Base-by-base conservation (phyloP, 2,329 filamentous ascomycete species). In the Nothomitra cinnamomea region DNA sequence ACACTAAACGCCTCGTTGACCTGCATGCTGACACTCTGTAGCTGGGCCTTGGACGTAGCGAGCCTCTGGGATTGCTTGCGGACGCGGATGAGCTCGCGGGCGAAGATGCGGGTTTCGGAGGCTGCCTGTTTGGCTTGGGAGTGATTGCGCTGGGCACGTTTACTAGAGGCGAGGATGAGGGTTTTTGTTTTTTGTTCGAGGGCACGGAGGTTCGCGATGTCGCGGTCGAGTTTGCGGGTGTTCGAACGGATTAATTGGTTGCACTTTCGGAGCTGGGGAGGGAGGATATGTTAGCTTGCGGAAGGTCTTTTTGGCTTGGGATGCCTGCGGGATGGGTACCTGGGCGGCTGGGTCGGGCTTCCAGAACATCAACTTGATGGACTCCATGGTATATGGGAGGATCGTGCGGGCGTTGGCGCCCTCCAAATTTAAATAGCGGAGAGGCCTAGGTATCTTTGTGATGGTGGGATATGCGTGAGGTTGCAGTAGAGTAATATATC, bases 1-100 rank as follows among this genome's bases (percentile, higher is more conserved):
- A 96, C 83, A 1, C 87, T 86, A 67, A 96, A 96, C 1, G 92
- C 89, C 71, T 96, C 90, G 63, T 89, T 87, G 63, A 98, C 90
- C 70, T 96, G 92, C 88, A 96, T 94, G 68, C 90, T 83, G 43
- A 98, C 90, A 60, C 84, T 90, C 65, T 83, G 82, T 49, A 98
- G 78, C 70, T 96, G 92, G 1, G 92, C 92, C 66, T 94, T 94
- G 61, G 83, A 84, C 0, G 90, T 96, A 17, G 83, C 75, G 40
- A 96, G 76, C 3, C 92, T 80, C 28, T 75, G 70, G 17, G 76
- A 77, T 58, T 88, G 82, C 65, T 83, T 86, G 58, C 92, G 85
- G 56, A 87, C 79, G 52, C 85, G 82, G 58, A 96, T 79, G 51
- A 96, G 77, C 68, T 95, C 90, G 59, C 81, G 78, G 22, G 92